phyloP scores from a whole-genome alignment of 1,139 yeast species.

The Suhomyces maxii region DNA sequence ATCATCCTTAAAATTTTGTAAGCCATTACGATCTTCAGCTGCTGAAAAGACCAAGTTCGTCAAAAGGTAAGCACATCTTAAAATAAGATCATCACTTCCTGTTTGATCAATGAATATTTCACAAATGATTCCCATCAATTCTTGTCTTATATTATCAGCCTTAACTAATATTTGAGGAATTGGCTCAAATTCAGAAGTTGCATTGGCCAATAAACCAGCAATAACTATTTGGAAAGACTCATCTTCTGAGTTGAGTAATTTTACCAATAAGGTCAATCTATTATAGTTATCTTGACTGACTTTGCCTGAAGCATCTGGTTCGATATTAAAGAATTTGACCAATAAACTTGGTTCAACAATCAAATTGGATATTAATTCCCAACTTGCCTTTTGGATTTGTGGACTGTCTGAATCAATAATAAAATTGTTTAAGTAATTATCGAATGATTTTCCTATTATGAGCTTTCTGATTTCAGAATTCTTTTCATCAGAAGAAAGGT shows the following conservation, averaged over 20 bases:
- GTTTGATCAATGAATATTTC: slow-evolving; percentile 32
- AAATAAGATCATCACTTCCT: slow-evolving; percentile 30
- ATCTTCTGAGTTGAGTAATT: slow-evolving; percentile 41
- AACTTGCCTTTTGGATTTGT: slow-evolving; percentile 42
- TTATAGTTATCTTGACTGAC: slow-evolving; percentile 22
- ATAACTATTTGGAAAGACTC: slow-evolving; percentile 39
- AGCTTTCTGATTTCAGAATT: slow-evolving; percentile 29
- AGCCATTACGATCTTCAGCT: slow-evolving; percentile 9
- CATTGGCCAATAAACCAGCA: slow-evolving; percentile 51
- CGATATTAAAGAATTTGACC: slow-evolving; percentile 52
- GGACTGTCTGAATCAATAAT: slow-evolving; percentile 39
- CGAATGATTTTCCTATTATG: slow-evolving; percentile 38
- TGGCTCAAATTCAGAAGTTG: slow-evolving; percentile 47
- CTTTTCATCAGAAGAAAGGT: slow-evolving; percentile 34
- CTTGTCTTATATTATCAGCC: slow-evolving; percentile 23
- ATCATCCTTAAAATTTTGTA: slow-evolving; percentile 14
- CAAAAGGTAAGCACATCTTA: slow-evolving; percentile 37
- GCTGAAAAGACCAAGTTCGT: slow-evolving; percentile 31
- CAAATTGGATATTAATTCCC: slow-evolving; percentile 52
- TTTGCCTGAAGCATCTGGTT: slow-evolving; percentile 12
- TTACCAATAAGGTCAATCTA: slow-evolving; percentile 39
- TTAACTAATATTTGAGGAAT: slow-evolving; percentile 35
- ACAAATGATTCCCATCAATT: slow-evolving; percentile 23
- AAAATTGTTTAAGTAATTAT: slow-evolving; percentile 33
- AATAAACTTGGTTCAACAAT: slow-evolving; percentile 45